phyloP scores from a whole-genome alignment of 78 protist genomes.

The Dictyostelium capitatum region DNA sequence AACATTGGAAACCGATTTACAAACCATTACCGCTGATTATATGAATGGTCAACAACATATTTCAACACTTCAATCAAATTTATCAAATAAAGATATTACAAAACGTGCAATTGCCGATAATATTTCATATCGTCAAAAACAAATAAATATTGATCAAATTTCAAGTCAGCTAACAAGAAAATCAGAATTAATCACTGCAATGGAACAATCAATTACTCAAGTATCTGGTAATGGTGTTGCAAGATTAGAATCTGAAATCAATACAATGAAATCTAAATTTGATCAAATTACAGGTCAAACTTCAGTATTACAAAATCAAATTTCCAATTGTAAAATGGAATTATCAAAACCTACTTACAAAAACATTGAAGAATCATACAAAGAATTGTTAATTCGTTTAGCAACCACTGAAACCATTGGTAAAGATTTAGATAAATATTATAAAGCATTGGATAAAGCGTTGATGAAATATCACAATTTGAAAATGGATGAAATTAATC shows the following conservation, averaged over 20 bases:
- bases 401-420: constrained; percentile 51
- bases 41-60: constrained; percentile 8
- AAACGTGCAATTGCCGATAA: constrained; percentile 51
- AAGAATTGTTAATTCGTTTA: constrained; percentile 20
- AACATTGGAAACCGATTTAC: background rate
- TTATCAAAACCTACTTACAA: constrained; percentile 63
- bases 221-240: too few relatives aligned
- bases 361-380: constrained; percentile 27
- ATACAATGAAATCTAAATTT: constrained; percentile 1
- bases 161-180: constrained; percentile 19
- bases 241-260: background rate
- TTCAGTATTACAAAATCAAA: constrained; percentile 23
- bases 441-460: constrained; percentile 66
- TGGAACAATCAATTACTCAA: constrained; percentile 1
- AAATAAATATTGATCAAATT: constrained; percentile 6
- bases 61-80: background rate
- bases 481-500: constrained; percentile 97
- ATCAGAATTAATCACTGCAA: background rate
- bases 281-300: constrained; percentile 65
- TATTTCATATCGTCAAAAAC: constrained; percentile 35
- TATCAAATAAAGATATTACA: constrained; percentile 16
- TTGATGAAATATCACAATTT: constrained; percentile 66
- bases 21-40: background rate
- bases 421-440: constrained; percentile 79
- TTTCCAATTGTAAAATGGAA: background rate